Conservation (phyloP, 169 alveolate genomes). For the Plasmodium gallinaceum region DNA sequence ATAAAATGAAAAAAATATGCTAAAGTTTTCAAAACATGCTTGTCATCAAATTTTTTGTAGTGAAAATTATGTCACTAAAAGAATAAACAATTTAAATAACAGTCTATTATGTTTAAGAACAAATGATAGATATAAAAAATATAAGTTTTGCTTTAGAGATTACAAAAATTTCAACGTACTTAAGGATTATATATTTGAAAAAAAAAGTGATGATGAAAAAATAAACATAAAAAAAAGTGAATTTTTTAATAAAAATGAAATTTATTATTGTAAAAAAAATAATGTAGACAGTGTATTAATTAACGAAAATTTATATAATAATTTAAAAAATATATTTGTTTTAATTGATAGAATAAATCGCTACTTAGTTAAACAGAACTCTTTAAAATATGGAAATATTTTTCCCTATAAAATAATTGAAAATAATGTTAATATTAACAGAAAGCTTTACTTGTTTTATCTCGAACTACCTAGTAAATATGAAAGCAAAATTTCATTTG, state of each 20-base stretch:
- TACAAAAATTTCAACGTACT: conserved; percentile 12
- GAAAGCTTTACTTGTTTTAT: conserved; percentile 19
- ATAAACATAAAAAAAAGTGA: background rate
- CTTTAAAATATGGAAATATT: conserved; percentile 7
- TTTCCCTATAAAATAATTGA: conserved; percentile 4
- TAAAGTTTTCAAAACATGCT: conserved; percentile 51
- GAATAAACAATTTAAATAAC: conserved; percentile 8
- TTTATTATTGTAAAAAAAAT: background rate
- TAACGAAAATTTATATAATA: conserved; percentile 7
- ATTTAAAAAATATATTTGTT: conserved; percentile 22
- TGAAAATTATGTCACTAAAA: conserved; percentile 8
- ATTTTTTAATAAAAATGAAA: background rate
- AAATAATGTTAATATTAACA: conserved; percentile 21
- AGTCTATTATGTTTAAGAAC: background rate
- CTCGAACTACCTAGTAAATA: conserved; percentile 6
- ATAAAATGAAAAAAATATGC: conserved; percentile 73
- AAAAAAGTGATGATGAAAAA: background rate
- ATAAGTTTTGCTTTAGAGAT: conserved; percentile 1
- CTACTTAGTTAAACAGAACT: conserved; percentile 5
- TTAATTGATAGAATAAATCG: conserved; percentile 32
- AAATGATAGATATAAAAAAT: background rate
- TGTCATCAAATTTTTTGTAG: conserved; percentile 15
- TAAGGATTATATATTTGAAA: conserved; percentile 25
- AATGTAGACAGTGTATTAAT: conserved; percentile 10
- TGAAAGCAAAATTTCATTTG: background rate